These are phyloP conservation scores for Xylaria bambusicola DNA, from an alignment of 495 filamentous ascomycete species.

Conservation along the genomic window DNA sequence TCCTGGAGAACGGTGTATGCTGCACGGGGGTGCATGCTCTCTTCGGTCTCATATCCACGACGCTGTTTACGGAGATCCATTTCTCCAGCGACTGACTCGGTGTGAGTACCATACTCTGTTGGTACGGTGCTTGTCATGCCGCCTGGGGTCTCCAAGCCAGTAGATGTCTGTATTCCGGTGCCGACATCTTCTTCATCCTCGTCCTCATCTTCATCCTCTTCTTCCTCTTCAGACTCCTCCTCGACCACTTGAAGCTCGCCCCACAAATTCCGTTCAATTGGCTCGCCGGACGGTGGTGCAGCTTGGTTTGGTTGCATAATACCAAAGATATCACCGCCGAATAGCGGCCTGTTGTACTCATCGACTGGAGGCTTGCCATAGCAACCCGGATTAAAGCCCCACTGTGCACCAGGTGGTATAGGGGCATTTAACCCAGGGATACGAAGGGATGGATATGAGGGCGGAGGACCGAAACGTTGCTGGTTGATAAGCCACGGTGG, in stretches of 20 bases:
- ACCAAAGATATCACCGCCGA: conserved; percentile 93
- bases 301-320: conserved; percentile 62
- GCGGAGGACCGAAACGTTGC: conserved; percentile 89
- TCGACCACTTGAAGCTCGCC: conserved; percentile 90
- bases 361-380: conserved; percentile 96
- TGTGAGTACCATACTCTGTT: conserved; percentile 70
- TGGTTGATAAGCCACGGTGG: conserved; percentile 98
- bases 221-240: conserved; percentile 75
- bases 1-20: conserved; percentile 93
- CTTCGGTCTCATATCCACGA: conserved; percentile 86
- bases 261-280: conserved; percentile 87
- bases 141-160: conserved; percentile 77
- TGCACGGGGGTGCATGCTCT: conserved; percentile 67
- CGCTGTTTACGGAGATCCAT: conserved; percentile 89
- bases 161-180: conserved; percentile 70
- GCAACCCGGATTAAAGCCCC: conserved; percentile 94
- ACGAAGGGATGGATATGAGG: conserved; percentile 88
- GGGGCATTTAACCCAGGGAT: conserved; percentile 96
- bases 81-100: conserved; percentile 73
- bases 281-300: conserved; percentile 69
- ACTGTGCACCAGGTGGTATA: conserved; percentile 85
- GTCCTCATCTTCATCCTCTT: conserved; percentile 66
- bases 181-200: conserved; percentile 72
- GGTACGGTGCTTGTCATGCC: conserved; percentile 79
- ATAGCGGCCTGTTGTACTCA: conserved; percentile 85